Evolutionary conservation across 2,329 filamentous ascomycete genomes (phyloP), one percentile per base, ranked within the genome.

Genomic region (Lasiodiplodia gonubiensis): DNA sequence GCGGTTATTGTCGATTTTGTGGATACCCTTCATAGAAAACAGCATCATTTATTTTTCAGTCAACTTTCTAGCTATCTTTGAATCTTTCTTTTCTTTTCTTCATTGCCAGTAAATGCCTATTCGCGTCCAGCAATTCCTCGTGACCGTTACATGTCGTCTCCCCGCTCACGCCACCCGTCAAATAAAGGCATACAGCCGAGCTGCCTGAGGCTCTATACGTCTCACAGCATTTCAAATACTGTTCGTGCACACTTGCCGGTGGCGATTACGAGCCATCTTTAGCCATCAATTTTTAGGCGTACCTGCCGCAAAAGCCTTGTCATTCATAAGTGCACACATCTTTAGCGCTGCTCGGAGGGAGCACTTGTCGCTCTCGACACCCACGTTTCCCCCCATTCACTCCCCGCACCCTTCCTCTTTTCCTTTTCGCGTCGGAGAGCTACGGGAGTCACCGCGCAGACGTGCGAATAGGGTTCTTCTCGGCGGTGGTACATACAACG

Each of bases 201-300:
- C n/a, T 18, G 23, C 21, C 37, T 60, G 55, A 48, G 37, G 55
- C 55, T 60, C 55, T 30, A 23, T 4, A 14, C 14, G 55, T 60
- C 37, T 60, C 55, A 48, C 23, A 39, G 33, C 30, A 48, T 60
- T 30, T 33, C 37, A 60, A 60, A 60, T 48, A 25, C 33, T 33
- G 27, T 11, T 4, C 35, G 14, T 27, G 16, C 14, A 30, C 27
- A 11, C 8, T n/a, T 10, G 27, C 52, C 27, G 25, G 27, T 10
- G 30, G 18, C 48, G n/a, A 51, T 1, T n/a, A 51, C n/a, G 21
- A n/a, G 12, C 23, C 30, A 33, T 33, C 10, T 33, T 33, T 33
- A 33, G 30, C 30, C 30, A 8, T 10, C 30, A 33, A 33, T 33
- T 33, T 30, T 33, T 33, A 52, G 23, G 49, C 11, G 49, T 51